phyloP scores from a whole-genome alignment of 2,329 filamentous ascomycete species.

The Colletotrichum costaricense region DNA sequence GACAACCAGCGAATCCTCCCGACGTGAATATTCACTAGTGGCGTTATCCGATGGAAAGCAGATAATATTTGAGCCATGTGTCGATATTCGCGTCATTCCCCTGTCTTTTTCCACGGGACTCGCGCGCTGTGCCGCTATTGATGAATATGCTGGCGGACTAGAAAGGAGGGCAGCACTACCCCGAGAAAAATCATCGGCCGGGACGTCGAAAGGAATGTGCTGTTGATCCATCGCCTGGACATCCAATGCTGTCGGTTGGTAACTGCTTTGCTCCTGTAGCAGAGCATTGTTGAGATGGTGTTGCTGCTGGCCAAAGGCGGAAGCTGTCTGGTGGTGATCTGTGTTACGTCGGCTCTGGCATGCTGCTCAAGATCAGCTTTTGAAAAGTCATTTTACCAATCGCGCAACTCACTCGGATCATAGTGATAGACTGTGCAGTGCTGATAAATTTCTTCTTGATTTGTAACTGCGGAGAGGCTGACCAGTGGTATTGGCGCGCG shows the following conservation, averaged over 20 bases:
- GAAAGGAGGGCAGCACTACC: neutral
- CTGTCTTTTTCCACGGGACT: neutral
- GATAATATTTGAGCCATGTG: neutral
- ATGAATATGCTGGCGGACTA: conserved; percentile 19
- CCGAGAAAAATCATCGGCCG: neutral
- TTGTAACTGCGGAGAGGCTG: conserved; percentile 26
- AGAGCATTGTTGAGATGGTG: neutral
- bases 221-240: neutral
- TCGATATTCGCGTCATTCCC: neutral
- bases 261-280: neutral
- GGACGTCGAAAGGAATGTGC: neutral
- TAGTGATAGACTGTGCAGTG: conserved; percentile 33
- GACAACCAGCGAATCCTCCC: neutral
- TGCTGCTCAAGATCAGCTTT: conserved; percentile 8
- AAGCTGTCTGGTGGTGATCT: neutral
- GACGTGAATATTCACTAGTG: neutral
- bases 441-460: conserved; percentile 27
- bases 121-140: neutral
- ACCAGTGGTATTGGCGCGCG: conserved; percentile 27
- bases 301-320: neutral
- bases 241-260: neutral
- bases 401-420: conserved; percentile 12
- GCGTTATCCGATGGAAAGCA: conserved; percentile 3
- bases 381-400: neutral
- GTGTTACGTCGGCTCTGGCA: conserved; percentile 23